These are phyloP conservation scores for Pharus latifolius DNA, from an alignment of 176 grass and related monocot genomes.

Conservation along the genomic window DNA sequence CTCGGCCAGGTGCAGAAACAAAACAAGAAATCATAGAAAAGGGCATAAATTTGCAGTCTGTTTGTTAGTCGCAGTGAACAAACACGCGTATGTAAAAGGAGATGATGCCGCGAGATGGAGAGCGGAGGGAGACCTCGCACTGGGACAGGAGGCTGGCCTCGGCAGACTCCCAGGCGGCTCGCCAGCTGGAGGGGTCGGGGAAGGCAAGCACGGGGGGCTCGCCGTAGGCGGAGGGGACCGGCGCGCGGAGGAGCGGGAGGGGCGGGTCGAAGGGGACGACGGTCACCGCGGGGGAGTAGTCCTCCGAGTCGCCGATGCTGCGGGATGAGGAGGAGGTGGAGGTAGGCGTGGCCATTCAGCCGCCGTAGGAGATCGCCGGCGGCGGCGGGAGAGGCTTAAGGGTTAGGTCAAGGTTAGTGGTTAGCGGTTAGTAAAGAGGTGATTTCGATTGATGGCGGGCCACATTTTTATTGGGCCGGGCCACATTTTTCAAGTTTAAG, in stretches of 20 bases:
- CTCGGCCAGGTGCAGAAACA: constrained; percentile 33
- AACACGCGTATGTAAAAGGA: too few species aligned
- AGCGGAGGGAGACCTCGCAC: constrained; percentile 15
- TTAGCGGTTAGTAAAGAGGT: not conserved
- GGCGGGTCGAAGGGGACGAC: constrained; percentile 23
- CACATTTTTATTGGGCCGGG: not conserved
- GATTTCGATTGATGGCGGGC: too few species aligned
- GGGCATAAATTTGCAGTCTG: too few species aligned
- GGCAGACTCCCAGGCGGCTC: constrained; percentile 21
- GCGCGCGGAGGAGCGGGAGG: constrained; percentile 29
- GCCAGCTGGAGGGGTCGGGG: constrained; percentile 29
- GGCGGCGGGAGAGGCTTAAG: not conserved
- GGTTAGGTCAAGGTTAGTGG: too few species aligned
- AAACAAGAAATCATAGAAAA: not conserved
- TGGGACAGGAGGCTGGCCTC: constrained; percentile 28
- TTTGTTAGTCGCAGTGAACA: too few species aligned
- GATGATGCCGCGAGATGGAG: too few species aligned
- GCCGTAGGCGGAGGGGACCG: not conserved
- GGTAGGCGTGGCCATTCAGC: not conserved
- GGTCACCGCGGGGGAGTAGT: constrained; percentile 18
- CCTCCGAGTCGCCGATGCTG: not conserved
- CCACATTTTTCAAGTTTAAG: too few species aligned
- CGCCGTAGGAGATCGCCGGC: not conserved
- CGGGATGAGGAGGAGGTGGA: not conserved
- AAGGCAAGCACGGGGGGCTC: constrained; percentile 28